These are phyloP conservation scores for Syzygium jambos DNA, from an alignment of 345 rosid species.

Conservation along the genomic window DNA sequence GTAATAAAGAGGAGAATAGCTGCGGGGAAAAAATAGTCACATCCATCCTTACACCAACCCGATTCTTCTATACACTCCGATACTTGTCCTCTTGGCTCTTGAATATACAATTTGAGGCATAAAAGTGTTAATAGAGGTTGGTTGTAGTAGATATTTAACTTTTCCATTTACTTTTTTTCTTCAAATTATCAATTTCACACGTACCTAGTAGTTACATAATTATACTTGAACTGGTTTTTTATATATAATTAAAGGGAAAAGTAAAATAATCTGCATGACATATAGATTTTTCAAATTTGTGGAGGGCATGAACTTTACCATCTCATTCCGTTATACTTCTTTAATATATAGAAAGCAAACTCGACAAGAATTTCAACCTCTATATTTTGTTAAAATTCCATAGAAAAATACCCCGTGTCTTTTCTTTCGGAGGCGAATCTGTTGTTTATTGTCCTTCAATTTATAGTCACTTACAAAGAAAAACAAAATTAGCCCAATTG, in stretches of 20 bases:
- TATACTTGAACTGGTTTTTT: background rate
- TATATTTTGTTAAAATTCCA: background rate
- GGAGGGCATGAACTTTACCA: background rate
- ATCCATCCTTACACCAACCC: background rate
- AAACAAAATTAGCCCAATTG: background rate
- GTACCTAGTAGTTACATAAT: background rate
- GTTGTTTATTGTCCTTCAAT: background rate
- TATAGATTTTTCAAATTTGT: background rate
- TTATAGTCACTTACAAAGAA: background rate
- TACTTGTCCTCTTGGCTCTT: background rate
- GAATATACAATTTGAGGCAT: background rate
- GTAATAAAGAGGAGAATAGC: background rate
- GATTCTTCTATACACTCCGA: background rate
- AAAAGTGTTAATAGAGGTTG: background rate
- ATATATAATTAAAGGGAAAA: background rate
- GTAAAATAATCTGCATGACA: background rate
- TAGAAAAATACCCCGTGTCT: background rate
- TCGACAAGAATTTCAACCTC: background rate
- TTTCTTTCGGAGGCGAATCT: background rate
- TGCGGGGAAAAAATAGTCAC: background rate
- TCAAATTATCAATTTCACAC: background rate
- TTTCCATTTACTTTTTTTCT: background rate
- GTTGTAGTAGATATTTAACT: background rate
- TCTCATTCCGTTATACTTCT: background rate
- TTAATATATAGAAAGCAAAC: background rate